Percentiles rank a stretch among this genome's conserved stretches.
Conservation (phyloP, 164 flowering plant genomes). For the Buxus sempervirens region DNA sequence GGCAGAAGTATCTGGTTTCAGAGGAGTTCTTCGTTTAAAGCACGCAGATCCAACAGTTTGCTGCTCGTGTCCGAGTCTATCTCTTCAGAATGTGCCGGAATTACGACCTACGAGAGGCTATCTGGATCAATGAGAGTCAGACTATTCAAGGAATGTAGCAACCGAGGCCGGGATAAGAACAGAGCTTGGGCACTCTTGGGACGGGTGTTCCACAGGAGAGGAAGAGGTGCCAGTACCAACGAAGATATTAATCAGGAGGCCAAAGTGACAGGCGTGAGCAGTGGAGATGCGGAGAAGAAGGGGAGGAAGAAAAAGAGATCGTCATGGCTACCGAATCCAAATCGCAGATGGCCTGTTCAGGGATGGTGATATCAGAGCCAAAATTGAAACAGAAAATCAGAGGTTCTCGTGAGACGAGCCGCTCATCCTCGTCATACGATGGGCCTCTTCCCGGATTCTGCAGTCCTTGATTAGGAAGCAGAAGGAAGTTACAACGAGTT, state of each 20-base stretch:
- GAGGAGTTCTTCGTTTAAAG: not conserved
- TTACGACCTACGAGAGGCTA: constrained; percentile 20
- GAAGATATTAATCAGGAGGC: not conserved
- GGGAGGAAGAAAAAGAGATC: constrained; percentile 12
- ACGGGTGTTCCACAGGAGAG: constrained; percentile 10
- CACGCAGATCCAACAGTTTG: constrained; percentile 9
- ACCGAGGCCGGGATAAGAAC: not conserved
- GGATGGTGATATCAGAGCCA: constrained; percentile 20
- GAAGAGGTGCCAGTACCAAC: not conserved
- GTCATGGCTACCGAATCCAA: constrained; percentile 32
- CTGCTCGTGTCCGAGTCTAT: constrained; percentile 12
- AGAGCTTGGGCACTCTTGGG: constrained; percentile 1
- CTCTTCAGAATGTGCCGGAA: constrained; percentile 6
- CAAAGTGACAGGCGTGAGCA: not conserved
- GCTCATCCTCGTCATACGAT: no score
- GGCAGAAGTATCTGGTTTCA: not conserved
- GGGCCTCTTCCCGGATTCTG: no score
- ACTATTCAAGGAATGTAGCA: not conserved
- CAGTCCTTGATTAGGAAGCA: no score
- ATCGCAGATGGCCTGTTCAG: constrained; percentile 29
- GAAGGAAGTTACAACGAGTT: no score
- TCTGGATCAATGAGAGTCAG: constrained; percentile 14
- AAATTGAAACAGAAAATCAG: no score
- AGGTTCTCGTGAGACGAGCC: no score
- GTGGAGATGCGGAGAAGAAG: not conserved